These are phyloP conservation scores for Adansonia gregorii DNA, from an alignment of 441 rosid species.

Conservation along the genomic window DNA sequence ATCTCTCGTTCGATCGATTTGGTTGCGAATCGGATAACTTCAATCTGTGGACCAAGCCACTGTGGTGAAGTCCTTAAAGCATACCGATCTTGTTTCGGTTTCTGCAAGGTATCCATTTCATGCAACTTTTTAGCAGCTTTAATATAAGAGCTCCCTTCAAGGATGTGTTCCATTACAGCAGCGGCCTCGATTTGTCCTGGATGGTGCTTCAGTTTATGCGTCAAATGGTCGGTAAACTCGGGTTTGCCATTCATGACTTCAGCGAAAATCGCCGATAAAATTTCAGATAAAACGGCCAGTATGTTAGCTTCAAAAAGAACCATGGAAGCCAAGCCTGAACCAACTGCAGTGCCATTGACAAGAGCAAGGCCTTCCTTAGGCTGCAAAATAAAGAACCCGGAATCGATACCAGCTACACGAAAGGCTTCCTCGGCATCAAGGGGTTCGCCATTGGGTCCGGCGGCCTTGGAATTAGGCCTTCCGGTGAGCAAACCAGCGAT, in stretches of 20 bases:
- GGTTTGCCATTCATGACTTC: conserved; percentile 33
- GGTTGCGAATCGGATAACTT: conserved; percentile 65
- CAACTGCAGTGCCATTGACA: conserved; percentile 30
- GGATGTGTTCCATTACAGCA: conserved; percentile 30
- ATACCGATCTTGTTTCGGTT: conserved; percentile 73
- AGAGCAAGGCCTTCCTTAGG: conserved; percentile 33
- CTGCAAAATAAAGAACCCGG: conserved; percentile 54
- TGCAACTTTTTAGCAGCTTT: conserved; percentile 63
- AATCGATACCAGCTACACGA: conserved; percentile 36
- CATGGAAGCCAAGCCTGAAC: conserved; percentile 31
- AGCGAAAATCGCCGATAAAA: conserved; percentile 44
- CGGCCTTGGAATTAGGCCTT: conserved; percentile 57
- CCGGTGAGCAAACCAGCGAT: conserved; percentile 64
- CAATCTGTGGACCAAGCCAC: conserved; percentile 75
- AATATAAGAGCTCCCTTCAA: conserved; percentile 61
- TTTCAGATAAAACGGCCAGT: conserved; percentile 15
- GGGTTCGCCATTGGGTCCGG: conserved; percentile 54
- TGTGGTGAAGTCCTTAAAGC: conserved; percentile 74
- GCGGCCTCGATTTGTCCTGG: conserved; percentile 32
- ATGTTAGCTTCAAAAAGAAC: conserved; percentile 29
- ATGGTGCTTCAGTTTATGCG: conserved; percentile 29
- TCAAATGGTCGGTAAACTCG: conserved; percentile 31
- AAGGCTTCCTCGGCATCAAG: conserved; percentile 49
- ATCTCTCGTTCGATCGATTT: conserved; percentile 74
- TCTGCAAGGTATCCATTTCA: conserved; percentile 67